These are phyloP conservation scores for Solanum ahanhuiri DNA, from an alignment of 257 asterid species.

Conservation along the genomic window DNA sequence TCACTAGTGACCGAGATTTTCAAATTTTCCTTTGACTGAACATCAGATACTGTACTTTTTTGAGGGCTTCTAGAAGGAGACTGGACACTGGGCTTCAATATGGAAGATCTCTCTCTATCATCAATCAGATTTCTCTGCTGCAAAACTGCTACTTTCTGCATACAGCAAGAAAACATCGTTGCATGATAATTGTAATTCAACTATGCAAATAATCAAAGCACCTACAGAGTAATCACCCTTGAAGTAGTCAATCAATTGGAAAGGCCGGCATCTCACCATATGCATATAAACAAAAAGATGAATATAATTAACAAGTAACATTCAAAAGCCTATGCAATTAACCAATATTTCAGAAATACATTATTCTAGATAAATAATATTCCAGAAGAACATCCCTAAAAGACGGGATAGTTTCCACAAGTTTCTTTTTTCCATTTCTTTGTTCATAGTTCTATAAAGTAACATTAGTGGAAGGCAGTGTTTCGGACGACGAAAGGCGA, in stretches of 20 bases:
- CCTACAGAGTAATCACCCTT: not conserved
- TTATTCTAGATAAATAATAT: not conserved
- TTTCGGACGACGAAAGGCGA: not conserved
- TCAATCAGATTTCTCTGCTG: constrained; percentile 12
- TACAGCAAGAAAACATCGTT: constrained; percentile 3
- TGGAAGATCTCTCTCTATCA: constrained; percentile 16
- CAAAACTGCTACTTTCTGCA: constrained; percentile 45
- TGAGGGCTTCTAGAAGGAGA: constrained; percentile 45
- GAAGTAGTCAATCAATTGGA: not conserved
- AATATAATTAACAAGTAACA: not conserved
- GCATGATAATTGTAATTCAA: not conserved
- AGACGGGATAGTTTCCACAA: not conserved
- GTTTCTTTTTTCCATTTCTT: not conserved
- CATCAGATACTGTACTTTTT: constrained; percentile 17
- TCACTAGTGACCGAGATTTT: constrained; percentile 16
- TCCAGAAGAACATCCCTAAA: not conserved
- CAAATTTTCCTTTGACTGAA: constrained; percentile 20
- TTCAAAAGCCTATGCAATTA: not conserved
- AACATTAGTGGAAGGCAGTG: not conserved
- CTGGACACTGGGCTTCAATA: constrained; percentile 12
- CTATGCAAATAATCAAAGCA: not conserved
- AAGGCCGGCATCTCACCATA: not conserved
- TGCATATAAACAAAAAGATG: not conserved
- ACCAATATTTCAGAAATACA: not conserved
- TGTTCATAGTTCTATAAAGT: not conserved